Evolutionary conservation across 2,329 filamentous ascomycete species (phyloP).

Genomic region (Stylonectria norvegica): DNA sequence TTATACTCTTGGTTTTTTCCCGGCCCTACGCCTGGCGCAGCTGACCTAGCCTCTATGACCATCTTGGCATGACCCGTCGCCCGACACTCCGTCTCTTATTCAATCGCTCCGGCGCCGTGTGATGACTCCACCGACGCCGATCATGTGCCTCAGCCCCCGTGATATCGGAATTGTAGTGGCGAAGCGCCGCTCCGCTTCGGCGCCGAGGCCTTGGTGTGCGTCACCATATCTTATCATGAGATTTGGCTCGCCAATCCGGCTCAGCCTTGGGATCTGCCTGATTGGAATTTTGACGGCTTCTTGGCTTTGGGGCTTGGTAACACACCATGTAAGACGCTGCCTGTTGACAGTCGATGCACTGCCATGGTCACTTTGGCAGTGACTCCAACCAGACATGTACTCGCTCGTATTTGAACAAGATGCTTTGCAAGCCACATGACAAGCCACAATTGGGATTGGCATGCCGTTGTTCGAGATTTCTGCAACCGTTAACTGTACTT

Average conservation of each 20-base stretch:
- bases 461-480: too few relatives aligned
- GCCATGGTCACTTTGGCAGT: too few relatives aligned
- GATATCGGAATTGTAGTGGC: slow-evolving; percentile 16
- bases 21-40: background rate
- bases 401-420: too few relatives aligned
- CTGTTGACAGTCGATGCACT: too few relatives aligned
- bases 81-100: slow-evolving; percentile 2
- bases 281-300: background rate
- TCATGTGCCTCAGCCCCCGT: slow-evolving; percentile 20
- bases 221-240: slow-evolving; percentile 1
- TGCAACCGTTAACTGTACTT: too few relatives aligned
- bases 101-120: slow-evolving; percentile 10
- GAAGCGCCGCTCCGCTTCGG: slow-evolving; percentile 5
- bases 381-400: too few relatives aligned
- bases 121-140: slow-evolving; percentile 15
- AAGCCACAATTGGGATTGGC: too few relatives aligned
- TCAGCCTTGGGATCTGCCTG: background rate
- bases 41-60: slow-evolving; percentile 6
- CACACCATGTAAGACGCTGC: too few relatives aligned
- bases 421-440: too few relatives aligned
- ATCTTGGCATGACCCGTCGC: slow-evolving; percentile 7
- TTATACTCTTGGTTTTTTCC: background rate
- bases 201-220: slow-evolving; percentile 5
- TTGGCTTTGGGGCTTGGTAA: too few relatives aligned
- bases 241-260: background rate